Conservation (phyloP, 257 asterid genomes). For the Nicotiana attenuata region DNA sequence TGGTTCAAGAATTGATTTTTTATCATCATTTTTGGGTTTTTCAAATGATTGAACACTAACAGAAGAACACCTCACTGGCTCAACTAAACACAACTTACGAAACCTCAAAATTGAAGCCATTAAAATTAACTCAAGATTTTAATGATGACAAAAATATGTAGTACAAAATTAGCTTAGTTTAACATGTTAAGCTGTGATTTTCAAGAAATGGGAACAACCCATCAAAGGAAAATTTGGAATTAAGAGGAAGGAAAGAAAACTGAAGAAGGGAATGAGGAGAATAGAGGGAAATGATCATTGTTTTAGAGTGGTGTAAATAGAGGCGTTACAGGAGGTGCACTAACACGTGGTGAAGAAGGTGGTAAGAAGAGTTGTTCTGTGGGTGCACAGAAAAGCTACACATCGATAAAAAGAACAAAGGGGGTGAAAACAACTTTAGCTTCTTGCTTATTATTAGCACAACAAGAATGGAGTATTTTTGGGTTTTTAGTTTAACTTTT, state of each 20-base stretch:
- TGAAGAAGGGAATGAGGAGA: background rate
- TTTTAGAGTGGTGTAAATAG: constrained; percentile 1
- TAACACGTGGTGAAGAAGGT: constrained; percentile 56
- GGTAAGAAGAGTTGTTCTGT: constrained; percentile 29
- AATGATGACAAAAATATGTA: background rate
- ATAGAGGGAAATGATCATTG: background rate
- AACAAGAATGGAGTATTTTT: background rate
- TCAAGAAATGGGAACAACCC: background rate
- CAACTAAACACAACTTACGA: constrained; percentile 57
- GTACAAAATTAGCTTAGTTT: background rate
- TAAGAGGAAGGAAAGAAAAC: background rate
- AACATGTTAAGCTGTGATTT: background rate
- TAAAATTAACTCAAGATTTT: background rate
- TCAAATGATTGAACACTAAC: constrained; percentile 18
- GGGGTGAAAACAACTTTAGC: background rate
- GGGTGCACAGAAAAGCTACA: constrained; percentile 13
- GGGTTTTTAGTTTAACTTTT: constrained; percentile 6
- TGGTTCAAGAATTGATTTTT: background rate
- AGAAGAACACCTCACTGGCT: constrained; percentile 31
- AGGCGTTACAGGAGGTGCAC: constrained; percentile 16
- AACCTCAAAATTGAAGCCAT: constrained; percentile 59
- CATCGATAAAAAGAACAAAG: constrained; percentile 8
- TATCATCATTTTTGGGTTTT: constrained; percentile 13
- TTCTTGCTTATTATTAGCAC: background rate
- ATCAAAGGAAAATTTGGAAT: background rate